Evolutionary conservation across 257 asterid species (phyloP), one percentile per base, ranked within the genome.

Genomic region (Echium plantagineum): DNA sequence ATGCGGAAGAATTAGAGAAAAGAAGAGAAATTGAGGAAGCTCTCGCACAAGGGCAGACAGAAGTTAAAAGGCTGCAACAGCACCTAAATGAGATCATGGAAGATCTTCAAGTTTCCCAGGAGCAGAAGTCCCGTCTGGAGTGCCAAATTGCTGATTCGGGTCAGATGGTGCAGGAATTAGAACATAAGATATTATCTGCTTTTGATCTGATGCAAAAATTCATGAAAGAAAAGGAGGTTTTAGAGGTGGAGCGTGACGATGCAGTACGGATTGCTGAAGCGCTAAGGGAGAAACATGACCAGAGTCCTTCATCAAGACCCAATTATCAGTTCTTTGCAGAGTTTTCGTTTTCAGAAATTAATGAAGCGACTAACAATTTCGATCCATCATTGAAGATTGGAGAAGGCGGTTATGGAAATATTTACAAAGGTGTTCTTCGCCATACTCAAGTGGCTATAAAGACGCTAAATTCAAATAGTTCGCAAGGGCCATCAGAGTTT

Each of bases 361-460:
- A 88, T 71, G 87, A 74, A 69, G 98, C 96, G 28, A 84, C 98
- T 4, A 52, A 30, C 63, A 72, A 65, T 73, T 88, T 88, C 63
- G 81, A 80, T 69, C 83, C 75, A 28, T 62, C 72, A 61, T 58
- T 75, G 76, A 85, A 80, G 83, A 85, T 88, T 60, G 95, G 93
- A 42, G 93, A 85, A 79, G 98, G 96, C 52, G 90, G 93, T 66
- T 88, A 85, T 58, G 96, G 98, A 52, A 77, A 72, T 75, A 84
- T 88, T 10, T 88, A 85, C 58, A 81, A 69, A 67, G 96, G 94
- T 59, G 55, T 77, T 63, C 88, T 91, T 54, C 86, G 82, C 61
- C 84, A 85, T 61, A 85, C 96, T 28, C 84, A 76, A 21, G 98
- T 91, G 68, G 94, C 96, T 59, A 73, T 91, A 62, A 91, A 91